Evolutionary conservation across 169 alveolate species (phyloP), one percentile per base, ranked within the genome.

Genomic region (Plasmodium inui): DNA sequence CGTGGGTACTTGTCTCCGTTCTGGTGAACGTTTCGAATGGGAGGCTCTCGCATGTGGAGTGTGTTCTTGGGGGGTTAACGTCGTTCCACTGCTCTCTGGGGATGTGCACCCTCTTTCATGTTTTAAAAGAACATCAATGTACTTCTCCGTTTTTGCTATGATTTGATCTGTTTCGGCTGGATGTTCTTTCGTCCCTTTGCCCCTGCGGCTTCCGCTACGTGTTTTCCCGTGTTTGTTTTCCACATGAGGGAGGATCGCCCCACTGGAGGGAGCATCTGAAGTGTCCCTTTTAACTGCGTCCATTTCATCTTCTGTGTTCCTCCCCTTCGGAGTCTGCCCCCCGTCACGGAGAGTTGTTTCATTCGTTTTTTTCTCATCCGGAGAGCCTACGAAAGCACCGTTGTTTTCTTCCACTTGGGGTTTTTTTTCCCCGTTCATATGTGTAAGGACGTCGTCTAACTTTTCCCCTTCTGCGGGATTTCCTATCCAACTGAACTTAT

Each of bases 61-160:
- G 17, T 67, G n/a, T 26, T 9, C 14, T 67, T 19, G 76, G 37
- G 17, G 14, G 6, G 76, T 19, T 26, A 22, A 26, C 41, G 6
- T 67, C 2, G 37, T 67, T 67, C 41, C 41, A 28, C 9, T 73
- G 5, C 26, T 17, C 26, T 50, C 61, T 50, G 61, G 22, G 61
- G 61, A 50, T 50, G 61, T 50, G 61, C 9, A 50, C 61, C 37
- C 76, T 14, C 9, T 28, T 41, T 26, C 41, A 9, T 30, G 41
- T 28, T 76, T 76, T 76, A 76, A 12, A 76, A 76, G 61, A 76
- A 76, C 10, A 12, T 76, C 83, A 17, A 37, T 76, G 57, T 76
- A 32, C 50, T 53, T 76, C 6, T 76, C 83, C 57, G 32, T n/a
- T 14, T 76, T 76, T 39, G 83, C 30, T 76, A 30, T 14, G 50